Base-by-base conservation (phyloP, 345 rosid genomes). In the Lumnitzera littorea region DNA sequence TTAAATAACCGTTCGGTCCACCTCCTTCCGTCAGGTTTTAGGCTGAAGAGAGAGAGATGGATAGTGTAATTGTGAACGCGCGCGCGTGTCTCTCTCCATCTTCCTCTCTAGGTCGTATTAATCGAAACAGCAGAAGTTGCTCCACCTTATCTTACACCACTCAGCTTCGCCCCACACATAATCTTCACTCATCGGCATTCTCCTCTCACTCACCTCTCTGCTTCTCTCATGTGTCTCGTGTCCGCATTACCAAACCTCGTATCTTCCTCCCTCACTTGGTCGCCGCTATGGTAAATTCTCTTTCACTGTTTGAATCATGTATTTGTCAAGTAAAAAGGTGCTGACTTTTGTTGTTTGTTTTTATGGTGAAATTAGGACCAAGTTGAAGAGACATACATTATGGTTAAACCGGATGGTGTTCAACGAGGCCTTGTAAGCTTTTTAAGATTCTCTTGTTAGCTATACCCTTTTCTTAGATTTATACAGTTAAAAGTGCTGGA, bases 341-440 rank as follows among this genome's bases (percentile, higher is more conserved):
- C 53, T 14, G 20, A 29, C 36, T 8, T 20, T 69, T 51, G 29
- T 62, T 58, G 43, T 14, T 48, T 6, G 46, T 11, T 48, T 20
- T n/a, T 7, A n/a, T 46, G 69, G 65, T 68, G 53, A 53, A 60
- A 66, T 57, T 73, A 88, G 91, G 89, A 84, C 63, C 78, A 85
- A 74, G 94, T 82, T 63, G 94, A 89, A 51, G 87, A 87, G 74
- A 85, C 87, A 66, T 92, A 92, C 76, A 77, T 92, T 62, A 89
- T 94, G 97, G 80, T 89, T 53, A 94, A 94, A 73, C 99, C 96
- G 2, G 97, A 94, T 43, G 99, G 96, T 25, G 84, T 94, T 31
- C 96, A 94, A 67, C 84, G 96, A 41, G 97, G 91, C 73, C 94
- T 92, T 58, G 98, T 89, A 78, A 81, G 91, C 20, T 16, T 70